Evolutionary conservation across 305 asterid genomes (phyloP).

Genomic region (Fraxinus ornus): DNA sequence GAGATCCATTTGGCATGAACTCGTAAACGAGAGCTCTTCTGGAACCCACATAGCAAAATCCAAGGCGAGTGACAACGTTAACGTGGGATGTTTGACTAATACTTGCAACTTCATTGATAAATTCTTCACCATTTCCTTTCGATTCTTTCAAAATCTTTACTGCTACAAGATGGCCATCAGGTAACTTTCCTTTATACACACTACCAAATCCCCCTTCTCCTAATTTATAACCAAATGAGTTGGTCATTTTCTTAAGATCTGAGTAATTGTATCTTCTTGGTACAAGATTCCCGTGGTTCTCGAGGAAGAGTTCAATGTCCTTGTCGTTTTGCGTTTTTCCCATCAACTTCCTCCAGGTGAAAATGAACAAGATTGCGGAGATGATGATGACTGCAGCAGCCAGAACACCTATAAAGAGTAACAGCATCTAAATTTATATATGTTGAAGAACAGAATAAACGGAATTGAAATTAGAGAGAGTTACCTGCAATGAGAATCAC

Average conservation of each 20-base stretch:
- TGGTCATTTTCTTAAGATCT: constrained; percentile 36
- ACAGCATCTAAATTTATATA: not conserved
- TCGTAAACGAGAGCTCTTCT: constrained; percentile 43
- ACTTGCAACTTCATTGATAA: constrained; percentile 39
- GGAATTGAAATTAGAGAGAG: not conserved
- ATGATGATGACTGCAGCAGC: not conserved
- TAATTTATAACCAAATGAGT: constrained; percentile 26
- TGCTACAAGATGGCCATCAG: constrained; percentile 29
- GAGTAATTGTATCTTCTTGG: constrained; percentile 28
- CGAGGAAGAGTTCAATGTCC: constrained; percentile 30
- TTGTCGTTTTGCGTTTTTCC: not conserved
- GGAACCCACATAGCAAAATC: constrained; percentile 40
- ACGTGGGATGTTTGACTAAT: constrained; percentile 27
- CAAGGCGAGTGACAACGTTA: constrained; percentile 40
- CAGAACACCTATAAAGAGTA: not conserved
- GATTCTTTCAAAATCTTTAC: constrained; percentile 37
- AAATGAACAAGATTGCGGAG: not conserved
- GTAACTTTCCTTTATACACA: constrained; percentile 39
- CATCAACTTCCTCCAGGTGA: not conserved
- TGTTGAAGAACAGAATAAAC: not conserved
- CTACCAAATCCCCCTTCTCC: constrained; percentile 44
- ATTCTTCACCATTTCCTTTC: constrained; percentile 33
- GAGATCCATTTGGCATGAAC: constrained; percentile 54
- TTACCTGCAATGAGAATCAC: not conserved
- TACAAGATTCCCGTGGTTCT: constrained; percentile 28